Base-by-base conservation (phyloP, 352 stramenopile species). In the Phytophthora tentaculata region DNA sequence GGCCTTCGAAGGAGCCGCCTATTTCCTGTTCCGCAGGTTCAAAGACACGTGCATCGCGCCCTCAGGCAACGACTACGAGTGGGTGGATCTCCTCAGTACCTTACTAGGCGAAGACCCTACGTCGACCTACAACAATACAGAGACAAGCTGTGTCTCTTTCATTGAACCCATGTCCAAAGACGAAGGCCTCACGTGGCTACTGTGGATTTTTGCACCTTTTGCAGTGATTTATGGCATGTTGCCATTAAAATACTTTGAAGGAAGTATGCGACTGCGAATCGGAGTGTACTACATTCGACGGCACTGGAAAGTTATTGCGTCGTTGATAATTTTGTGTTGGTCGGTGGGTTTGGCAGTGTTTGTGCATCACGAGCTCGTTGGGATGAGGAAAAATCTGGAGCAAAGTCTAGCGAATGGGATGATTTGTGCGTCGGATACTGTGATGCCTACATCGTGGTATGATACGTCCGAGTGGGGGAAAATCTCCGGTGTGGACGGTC, bases 211-310 rank as follows among this genome's bases (percentile, higher is more conserved):
- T 68, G 70, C 83, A 16, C 85, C 85, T 0, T 80, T 91, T 47
- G 83, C 83, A 17, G 51, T 84, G 4, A 49, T 90, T 54, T 93
- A 86, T 47, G 78, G 76, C 6, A 58, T 91, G 51, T 63, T 91
- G 24, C 83, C 85, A 52, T 65, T 93, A 26, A 87, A 90, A 50
- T 91, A 84, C 41, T 80, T 90, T 66, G 83, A 90, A 68, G 73
- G 73, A 22, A 88, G 73, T 26, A 89, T 91, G 80, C 71, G 80
- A 14, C 61, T 94, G 10, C 68, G 85, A 17, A 89, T 91, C 54
- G 81, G 79, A 13, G 80, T 94, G 20, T 94, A 94, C 45, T 91
- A 87, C 56, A 81, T 91, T 24, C 87, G 87, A 24, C 76, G 84
- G 0, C 77, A 81, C 48, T 95, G 87, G 87, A 95, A 95, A 54